Evolutionary conservation across 2,329 filamentous ascomycete species (phyloP), one percentile per base, ranked within the genome.

Genomic region (Periconia sp.): DNA sequence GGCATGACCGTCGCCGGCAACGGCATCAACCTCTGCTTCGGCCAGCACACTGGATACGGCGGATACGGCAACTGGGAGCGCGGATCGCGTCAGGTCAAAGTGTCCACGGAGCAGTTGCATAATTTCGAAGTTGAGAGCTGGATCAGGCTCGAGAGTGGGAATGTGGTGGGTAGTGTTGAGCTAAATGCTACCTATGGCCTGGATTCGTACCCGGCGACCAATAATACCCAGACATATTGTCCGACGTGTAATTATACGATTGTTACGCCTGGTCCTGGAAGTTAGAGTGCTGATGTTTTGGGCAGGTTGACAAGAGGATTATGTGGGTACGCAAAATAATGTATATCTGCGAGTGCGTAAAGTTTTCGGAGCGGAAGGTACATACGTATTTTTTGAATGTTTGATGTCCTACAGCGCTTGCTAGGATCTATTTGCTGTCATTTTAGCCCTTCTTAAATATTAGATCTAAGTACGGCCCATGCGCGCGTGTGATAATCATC

Each of bases 21-120:
- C 53, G 77, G 77, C 1, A 41, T 74, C 6, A 62, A 68, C 45
- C 58, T 79, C 62, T 88, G 85, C 59, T 82, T 82, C 54, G 84
- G 84, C 5, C 83, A 87, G 60, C 85, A 86, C 59, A 80, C 83
- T 0, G 86, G 87, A 0, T 89, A 89, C 52, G 87, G 86, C 0
- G 86, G 87, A 0, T 89, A 89, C 58, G 85, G 86, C 0, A 53
- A 76, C 45, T 88, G 83, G 82, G 79, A 80, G 13, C 79, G 86
- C 0, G 86, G 86, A 1, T 77, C 79, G 7, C 76, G 84, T 1
- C 81, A 85, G 57, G 66, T 87, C 6, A 58, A 75, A 1, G 59
- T 86, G 1, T 71, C 75, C 3, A 70, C 79, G 31, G 63, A 72
- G 1, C 65, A 67, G n/a, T 60, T 82, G 14, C 58, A 60, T 8